These are phyloP conservation scores for Kitagawia praeruptora DNA, from an alignment of 129 eudicot species.

Conservation along the genomic window DNA sequence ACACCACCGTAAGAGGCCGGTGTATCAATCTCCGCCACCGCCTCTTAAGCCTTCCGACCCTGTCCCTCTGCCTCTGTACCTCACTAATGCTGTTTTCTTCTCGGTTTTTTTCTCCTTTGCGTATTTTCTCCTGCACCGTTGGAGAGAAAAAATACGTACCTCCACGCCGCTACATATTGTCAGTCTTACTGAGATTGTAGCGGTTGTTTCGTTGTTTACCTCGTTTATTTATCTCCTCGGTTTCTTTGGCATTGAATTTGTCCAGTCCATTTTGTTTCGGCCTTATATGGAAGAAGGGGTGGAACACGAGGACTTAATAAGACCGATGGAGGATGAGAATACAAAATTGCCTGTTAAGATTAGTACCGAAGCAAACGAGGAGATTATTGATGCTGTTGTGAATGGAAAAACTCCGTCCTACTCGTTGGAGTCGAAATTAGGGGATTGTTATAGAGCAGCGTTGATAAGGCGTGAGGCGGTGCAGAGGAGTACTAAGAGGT, in stretches of 20 bases:
- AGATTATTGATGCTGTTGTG: conserved; percentile 31
- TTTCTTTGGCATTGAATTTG: conserved; percentile 23
- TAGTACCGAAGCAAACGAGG: conserved; percentile 27
- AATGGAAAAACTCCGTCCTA: conserved; percentile 39
- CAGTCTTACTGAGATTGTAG: conserved; percentile 16
- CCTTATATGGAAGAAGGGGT: background rate
- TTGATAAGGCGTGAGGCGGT: conserved; percentile 43
- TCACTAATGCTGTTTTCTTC: conserved; percentile 26
- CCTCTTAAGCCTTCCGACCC: conserved; percentile 10
- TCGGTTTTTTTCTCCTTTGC: conserved; percentile 26
- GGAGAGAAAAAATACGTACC: conserved; percentile 29
- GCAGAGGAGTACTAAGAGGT: conserved; percentile 42
- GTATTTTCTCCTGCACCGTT: conserved; percentile 20
- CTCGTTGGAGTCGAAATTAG: conserved; percentile 41
- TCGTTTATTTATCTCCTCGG: conserved; percentile 33
- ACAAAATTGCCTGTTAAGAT: background rate
- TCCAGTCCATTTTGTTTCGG: conserved; percentile 12
- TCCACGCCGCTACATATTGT: conserved; percentile 24
- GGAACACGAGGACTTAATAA: background rate
- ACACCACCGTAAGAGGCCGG: background rate
- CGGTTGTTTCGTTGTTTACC: conserved; percentile 14
- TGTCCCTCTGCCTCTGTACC: conserved; percentile 18
- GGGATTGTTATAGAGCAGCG: conserved; percentile 43
- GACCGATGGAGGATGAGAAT: background rate
- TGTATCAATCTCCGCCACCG: background rate